phyloP scores from a whole-genome alignment of 306 rosid genomes.

The Fragaria ananassa region DNA sequence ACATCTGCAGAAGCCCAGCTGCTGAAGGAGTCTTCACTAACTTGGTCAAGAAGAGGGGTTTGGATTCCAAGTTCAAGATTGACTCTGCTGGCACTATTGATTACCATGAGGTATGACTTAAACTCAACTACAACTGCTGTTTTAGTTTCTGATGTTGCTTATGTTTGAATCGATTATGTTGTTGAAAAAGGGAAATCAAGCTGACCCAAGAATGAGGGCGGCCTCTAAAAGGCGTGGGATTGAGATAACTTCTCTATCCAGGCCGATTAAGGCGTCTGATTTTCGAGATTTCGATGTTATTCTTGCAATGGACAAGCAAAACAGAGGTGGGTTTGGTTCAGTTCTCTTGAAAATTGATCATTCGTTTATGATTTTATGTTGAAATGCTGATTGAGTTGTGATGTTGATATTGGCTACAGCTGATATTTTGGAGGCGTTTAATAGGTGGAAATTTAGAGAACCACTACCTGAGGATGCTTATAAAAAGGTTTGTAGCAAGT shows the following conservation, averaged over 20 bases:
- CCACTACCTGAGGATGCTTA: conserved; percentile 65
- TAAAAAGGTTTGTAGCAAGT: conserved; percentile 50
- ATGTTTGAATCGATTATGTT: background rate
- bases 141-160: background rate
- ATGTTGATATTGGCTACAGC: conserved; percentile 41
- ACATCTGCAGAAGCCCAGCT: conserved; percentile 94
- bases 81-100: conserved; percentile 86
- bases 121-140: background rate
- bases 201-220: conserved; percentile 91
- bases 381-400: conserved; percentile 8
- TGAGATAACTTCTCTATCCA: conserved; percentile 69
- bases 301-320: too few relatives aligned
- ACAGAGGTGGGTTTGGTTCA: conserved; percentile 6
- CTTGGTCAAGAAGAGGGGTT: conserved; percentile 60
- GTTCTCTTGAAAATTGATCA: too few relatives aligned
- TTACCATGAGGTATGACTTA: conserved; percentile 66
- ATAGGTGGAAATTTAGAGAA: conserved; percentile 60
- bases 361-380: too few relatives aligned
- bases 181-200: conserved; percentile 61
- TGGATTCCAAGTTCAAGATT: conserved; percentile 53
- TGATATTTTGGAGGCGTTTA: conserved; percentile 70
- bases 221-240: conserved; percentile 82
- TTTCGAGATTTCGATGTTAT: conserved; percentile 73
- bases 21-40: conserved; percentile 87
- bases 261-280: conserved; percentile 80